A percentile compares a stretch with the other conserved stretches of the same genome.
These are phyloP conservation scores for Hypoxylon sp. DNA, from an alignment of 2,329 filamentous ascomycete species.

Conservation along the genomic window DNA sequence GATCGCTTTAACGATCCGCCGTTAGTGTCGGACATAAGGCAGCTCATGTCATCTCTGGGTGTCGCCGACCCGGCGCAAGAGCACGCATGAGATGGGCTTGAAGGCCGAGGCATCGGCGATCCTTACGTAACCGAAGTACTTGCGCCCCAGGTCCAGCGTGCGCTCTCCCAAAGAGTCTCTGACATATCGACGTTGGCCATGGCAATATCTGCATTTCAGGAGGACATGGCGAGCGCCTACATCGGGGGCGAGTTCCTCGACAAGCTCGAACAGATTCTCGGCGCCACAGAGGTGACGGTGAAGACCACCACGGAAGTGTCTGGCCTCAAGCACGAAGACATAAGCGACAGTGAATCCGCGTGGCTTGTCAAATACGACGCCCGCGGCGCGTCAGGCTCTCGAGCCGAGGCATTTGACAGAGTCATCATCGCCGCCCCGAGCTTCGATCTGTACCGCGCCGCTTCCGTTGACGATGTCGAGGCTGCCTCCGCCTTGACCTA, in stretches of 20 bases:
- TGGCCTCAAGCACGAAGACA: constrained; percentile 20
- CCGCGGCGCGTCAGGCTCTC: not conserved
- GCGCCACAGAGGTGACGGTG: constrained; percentile 10
- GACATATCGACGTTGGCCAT: constrained; percentile 31
- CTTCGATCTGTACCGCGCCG: constrained; percentile 19
- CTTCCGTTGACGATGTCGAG: constrained; percentile 22
- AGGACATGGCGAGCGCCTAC: constrained; percentile 33
- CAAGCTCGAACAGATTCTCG: constrained; percentile 21
- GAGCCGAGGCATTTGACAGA: constrained; percentile 27
- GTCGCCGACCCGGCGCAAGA: constrained; percentile 18
- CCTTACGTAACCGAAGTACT: constrained; percentile 35
- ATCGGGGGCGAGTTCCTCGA: constrained; percentile 32
- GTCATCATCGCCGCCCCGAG: constrained; percentile 32
- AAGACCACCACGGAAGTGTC: constrained; percentile 16
- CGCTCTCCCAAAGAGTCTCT: constrained; percentile 22
- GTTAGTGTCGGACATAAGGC: constrained; percentile 13
- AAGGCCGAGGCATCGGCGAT: constrained; percentile 28
- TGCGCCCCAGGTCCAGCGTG: constrained; percentile 33
- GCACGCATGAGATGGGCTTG: constrained; percentile 16
- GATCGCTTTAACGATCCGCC: constrained; percentile 21
- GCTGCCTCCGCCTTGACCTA: constrained; percentile 25
- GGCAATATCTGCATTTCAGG: constrained; percentile 31
- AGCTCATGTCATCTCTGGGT: constrained; percentile 28
- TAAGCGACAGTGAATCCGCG: constrained; percentile 12
- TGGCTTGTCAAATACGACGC: constrained; percentile 29